These are phyloP conservation scores for Aureobasidium leucospermi DNA, from an alignment of 2,329 filamentous ascomycete species.

Conservation along the genomic window DNA sequence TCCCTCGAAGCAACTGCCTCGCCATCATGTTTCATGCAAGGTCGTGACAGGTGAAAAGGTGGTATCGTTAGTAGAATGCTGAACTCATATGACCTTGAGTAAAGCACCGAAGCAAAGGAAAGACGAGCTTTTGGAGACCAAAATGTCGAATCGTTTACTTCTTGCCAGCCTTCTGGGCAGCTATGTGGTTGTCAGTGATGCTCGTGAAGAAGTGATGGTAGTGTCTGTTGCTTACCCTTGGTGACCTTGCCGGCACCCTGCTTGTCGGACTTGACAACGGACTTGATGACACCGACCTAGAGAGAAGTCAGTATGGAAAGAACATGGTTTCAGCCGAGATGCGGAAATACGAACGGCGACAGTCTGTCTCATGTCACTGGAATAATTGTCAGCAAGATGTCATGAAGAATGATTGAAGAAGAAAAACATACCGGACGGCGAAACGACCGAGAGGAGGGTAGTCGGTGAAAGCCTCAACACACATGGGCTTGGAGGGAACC, in stretches of 20 bases:
- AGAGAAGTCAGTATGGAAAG: too few species aligned
- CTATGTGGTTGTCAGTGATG: background rate
- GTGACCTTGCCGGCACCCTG: conserved; percentile 43
- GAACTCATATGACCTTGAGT: conserved; percentile 13
- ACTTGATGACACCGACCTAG: too few species aligned
- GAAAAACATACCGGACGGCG: conserved; percentile 80
- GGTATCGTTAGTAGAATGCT: conserved; percentile 13
- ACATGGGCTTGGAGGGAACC: conserved; percentile 99
- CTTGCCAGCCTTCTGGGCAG: conserved; percentile 32
- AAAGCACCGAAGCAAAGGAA: conserved; percentile 4
- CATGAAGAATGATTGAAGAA: conserved; percentile 51
- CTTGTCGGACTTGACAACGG: conserved; percentile 41
- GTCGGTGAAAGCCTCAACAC: conserved; percentile 99
- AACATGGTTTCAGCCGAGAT: too few species aligned
- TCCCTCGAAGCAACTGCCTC: conserved; percentile 11
- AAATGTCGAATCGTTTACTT: conserved; percentile 25
- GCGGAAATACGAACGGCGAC: too few species aligned
- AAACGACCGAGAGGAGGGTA: conserved; percentile 99
- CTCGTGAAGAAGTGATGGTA: background rate
- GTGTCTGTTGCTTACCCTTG: conserved; percentile 31
- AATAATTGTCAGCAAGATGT: background rate
- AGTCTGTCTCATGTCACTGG: conserved; percentile 39
- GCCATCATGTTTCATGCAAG: conserved; percentile 12
- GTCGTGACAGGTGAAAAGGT: conserved; percentile 10
- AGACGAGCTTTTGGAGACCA: background rate